Percentiles rank a stretch among this genome's conserved stretches.
Evolutionary conservation across 2,329 filamentous ascomycete genomes (phyloP).

Genomic region (Daldinia sp.): DNA sequence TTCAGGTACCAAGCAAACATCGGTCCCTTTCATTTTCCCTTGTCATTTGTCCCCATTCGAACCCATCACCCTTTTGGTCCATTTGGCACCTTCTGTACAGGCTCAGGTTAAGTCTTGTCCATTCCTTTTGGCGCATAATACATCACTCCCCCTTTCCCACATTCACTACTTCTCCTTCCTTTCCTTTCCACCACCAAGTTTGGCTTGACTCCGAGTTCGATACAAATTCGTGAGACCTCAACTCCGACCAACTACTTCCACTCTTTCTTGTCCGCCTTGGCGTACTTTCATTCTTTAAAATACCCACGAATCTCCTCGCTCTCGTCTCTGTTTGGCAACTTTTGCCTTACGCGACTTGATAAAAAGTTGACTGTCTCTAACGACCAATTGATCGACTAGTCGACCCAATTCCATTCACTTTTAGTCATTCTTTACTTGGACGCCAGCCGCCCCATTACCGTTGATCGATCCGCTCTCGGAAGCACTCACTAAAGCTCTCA

Average conservation of each 20-base stretch:
- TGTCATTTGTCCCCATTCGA: slow-evolving; percentile 21
- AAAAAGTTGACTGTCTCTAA: slow-evolving; percentile 14
- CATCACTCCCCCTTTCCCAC: slow-evolving; percentile 34
- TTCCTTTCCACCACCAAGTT: slow-evolving; percentile 30
- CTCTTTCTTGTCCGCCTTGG: slow-evolving; percentile 42
- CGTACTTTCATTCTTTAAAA: slow-evolving; percentile 45
- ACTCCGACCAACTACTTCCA: slow-evolving; percentile 42
- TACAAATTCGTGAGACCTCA: slow-evolving; percentile 41
- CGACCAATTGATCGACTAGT: slow-evolving; percentile 36
- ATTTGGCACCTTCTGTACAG: background rate
- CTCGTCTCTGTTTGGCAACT: slow-evolving; percentile 30
- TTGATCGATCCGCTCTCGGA: slow-evolving; percentile 39
- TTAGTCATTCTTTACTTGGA: slow-evolving; percentile 42
- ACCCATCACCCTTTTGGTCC: too few species aligned
- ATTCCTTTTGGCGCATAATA: slow-evolving; percentile 34
- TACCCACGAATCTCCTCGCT: slow-evolving; percentile 33
- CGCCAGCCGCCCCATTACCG: slow-evolving; percentile 44
- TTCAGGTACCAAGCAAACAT: slow-evolving; percentile 30
- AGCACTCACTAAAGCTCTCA: slow-evolving; percentile 33
- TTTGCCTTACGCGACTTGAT: slow-evolving; percentile 27
- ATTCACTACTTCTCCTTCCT: slow-evolving; percentile 24
- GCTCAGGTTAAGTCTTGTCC: slow-evolving; percentile 21
- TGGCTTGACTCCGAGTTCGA: slow-evolving; percentile 36
- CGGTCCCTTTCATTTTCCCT: slow-evolving; percentile 29
- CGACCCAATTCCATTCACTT: slow-evolving; percentile 38